phyloP scores from a whole-genome alignment of 495 filamentous ascomycete species.

The Penicillium turbatum region DNA sequence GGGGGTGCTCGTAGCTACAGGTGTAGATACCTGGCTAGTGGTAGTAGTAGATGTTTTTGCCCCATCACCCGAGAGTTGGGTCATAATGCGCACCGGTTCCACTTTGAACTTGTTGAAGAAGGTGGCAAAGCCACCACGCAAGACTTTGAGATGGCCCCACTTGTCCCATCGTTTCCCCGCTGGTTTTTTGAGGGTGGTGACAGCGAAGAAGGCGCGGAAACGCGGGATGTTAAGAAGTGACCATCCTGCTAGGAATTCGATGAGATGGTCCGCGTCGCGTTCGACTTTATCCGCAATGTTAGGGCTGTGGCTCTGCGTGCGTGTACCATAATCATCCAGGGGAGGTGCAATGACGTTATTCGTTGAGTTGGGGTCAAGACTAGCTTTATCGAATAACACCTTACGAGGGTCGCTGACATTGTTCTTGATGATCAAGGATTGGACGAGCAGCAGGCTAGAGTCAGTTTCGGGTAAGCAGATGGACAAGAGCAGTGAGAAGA shows the following conservation, averaged over 20 bases:
- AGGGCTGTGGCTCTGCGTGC: slow-evolving; percentile 15
- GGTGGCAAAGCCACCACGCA: background rate
- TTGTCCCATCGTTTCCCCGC: slow-evolving; percentile 20
- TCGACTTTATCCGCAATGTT: slow-evolving; percentile 20
- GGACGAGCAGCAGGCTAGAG: background rate
- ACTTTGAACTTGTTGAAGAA: slow-evolving; percentile 5
- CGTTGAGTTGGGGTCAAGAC: slow-evolving; percentile 15
- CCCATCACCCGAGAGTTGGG: background rate
- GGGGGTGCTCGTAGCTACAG: background rate
- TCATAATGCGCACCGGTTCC: background rate
- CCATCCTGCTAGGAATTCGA: slow-evolving; percentile 46
- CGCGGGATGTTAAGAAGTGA: slow-evolving; percentile 28
- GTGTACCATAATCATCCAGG: slow-evolving; percentile 21
- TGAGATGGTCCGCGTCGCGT: slow-evolving; percentile 35
- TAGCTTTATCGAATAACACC: slow-evolving; percentile 7
- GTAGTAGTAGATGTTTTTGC: background rate
- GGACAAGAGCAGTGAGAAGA: background rate
- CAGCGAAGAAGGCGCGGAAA: slow-evolving; percentile 31
- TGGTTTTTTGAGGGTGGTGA: slow-evolving; percentile 13
- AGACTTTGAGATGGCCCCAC: slow-evolving; percentile 32
- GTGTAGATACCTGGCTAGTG: background rate
- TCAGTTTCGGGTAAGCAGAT: background rate
- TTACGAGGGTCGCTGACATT: slow-evolving; percentile 10
- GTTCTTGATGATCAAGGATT: slow-evolving; percentile 21
- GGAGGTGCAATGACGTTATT: slow-evolving; percentile 22